A percentile compares a stretch with the other conserved stretches of the same genome.
Evolutionary conservation across 2,329 filamentous ascomycete genomes (phyloP).

Genomic region (Ascochyta pisi): DNA sequence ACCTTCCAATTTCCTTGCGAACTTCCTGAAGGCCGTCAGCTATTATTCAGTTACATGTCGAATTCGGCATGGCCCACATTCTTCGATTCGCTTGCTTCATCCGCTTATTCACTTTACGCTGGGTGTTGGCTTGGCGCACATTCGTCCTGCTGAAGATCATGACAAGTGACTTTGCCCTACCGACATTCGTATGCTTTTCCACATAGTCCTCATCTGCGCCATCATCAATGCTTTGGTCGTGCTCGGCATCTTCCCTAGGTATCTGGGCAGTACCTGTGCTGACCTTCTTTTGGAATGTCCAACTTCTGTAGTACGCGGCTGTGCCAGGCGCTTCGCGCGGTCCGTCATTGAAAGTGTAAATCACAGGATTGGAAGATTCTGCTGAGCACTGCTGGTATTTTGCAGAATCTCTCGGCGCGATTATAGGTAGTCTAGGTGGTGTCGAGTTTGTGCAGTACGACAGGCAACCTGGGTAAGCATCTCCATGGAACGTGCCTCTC

Average conservation of each 20-base stretch:
- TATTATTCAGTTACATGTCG: neutral
- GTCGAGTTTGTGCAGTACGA: neutral
- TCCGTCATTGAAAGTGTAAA: slow-evolving; percentile 1
- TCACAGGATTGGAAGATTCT: no score
- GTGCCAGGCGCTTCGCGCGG: slow-evolving; percentile 5
- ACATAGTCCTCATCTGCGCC: neutral
- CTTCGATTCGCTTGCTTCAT: slow-evolving; percentile 1
- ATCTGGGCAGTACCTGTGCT: neutral
- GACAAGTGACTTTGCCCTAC: neutral
- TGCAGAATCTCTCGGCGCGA: neutral
- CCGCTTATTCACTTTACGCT: slow-evolving; percentile 1
- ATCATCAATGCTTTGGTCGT: neutral
- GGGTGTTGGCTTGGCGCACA: slow-evolving; percentile 6
- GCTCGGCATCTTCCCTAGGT: neutral
- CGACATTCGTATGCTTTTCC: neutral
- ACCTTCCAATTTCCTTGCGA: neutral
- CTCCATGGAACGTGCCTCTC: neutral
- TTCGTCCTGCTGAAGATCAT: slow-evolving; percentile 13
- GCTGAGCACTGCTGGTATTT: neutral
- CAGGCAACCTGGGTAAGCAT: neutral
- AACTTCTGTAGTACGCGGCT: slow-evolving; percentile 21
- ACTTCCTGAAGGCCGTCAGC: neutral
- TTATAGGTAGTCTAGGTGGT: neutral
- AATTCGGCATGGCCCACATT: neutral
- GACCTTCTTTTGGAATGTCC: slow-evolving; percentile 9